A percentile compares a stretch with the other conserved stretches of the same genome.
Conservation (phyloP, 164 flowering plant species). For the Kalanchoe fedtschenkoi region DNA sequence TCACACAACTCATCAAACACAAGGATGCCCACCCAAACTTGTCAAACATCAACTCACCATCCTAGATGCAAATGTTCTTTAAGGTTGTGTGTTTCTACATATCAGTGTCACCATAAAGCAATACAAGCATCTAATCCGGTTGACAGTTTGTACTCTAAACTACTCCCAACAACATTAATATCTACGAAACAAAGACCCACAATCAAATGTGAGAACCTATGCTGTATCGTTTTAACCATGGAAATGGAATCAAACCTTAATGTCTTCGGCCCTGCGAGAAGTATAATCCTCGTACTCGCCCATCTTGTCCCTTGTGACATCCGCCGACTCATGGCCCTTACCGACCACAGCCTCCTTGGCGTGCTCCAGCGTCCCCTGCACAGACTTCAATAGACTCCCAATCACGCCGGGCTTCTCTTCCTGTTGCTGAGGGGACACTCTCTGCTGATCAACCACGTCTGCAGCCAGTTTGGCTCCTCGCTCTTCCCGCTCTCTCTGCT, state of each 20-base stretch:
- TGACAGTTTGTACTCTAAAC: no score
- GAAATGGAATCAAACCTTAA: background rate
- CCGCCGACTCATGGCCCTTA: slow-evolving; percentile 18
- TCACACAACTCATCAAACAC: background rate
- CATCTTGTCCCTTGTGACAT: slow-evolving; percentile 7
- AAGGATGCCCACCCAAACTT: no score
- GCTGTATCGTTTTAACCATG: no score
- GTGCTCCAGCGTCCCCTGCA: slow-evolving; percentile 36
- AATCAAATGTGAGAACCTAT: no score
- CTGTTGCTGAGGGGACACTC: slow-evolving; percentile 5
- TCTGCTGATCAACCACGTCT: background rate
- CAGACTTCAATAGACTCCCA: slow-evolving; percentile 31
- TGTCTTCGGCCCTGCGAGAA: slow-evolving; percentile 13
- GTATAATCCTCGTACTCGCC: slow-evolving; percentile 6
- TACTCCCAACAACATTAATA: no score
- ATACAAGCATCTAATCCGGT: no score
- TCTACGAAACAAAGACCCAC: no score
- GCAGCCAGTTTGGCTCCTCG: slow-evolving; percentile 10
- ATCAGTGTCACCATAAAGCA: no score
- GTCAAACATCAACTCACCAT: no score
- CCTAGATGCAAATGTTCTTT: no score
- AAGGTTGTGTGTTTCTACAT: no score
- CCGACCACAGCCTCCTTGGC: slow-evolving; percentile 44
- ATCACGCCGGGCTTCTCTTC: slow-evolving; percentile 27
- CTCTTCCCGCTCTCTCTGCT: background rate